These are phyloP conservation scores for Fusarium ambrosium DNA, from an alignment of 2,329 filamentous ascomycete species.

Conservation along the genomic window DNA sequence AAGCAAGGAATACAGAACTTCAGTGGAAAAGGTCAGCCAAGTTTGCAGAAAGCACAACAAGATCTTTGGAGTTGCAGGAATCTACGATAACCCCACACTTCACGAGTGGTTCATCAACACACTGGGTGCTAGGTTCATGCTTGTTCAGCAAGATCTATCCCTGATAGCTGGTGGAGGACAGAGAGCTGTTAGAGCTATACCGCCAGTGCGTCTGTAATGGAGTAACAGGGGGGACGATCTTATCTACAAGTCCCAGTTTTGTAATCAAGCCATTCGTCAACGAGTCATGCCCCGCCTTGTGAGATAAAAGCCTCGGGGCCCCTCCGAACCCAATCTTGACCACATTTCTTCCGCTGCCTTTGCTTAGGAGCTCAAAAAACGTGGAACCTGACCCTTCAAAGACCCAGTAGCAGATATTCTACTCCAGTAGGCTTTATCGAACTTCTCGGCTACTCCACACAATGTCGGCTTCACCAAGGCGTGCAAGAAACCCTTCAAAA, in stretches of 20 bases:
- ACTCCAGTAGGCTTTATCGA: background rate
- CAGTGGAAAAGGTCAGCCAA: conserved; percentile 25
- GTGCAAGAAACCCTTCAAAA: background rate
- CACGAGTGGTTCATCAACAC: conserved; percentile 33
- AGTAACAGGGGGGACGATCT: background rate
- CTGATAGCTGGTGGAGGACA: conserved; percentile 24
- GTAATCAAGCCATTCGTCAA: background rate
- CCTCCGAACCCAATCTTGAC: background rate
- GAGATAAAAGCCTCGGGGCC: background rate
- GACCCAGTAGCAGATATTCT: background rate
- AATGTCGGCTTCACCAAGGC: background rate
- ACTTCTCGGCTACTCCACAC: background rate
- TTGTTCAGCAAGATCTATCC: conserved; percentile 29
- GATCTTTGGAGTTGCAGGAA: conserved; percentile 28
- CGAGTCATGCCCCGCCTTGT: background rate
- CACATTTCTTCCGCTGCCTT: background rate
- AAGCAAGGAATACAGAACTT: conserved; percentile 17
- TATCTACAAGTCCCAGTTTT: background rate
- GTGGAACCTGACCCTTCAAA: background rate
- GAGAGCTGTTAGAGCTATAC: conserved; percentile 9
- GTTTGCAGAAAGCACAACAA: conserved; percentile 27
- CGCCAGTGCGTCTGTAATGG: conserved; percentile 7
- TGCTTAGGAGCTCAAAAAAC: background rate
- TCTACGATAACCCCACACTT: conserved; percentile 24
- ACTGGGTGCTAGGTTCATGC: conserved; percentile 25